These are phyloP conservation scores for Ascoidea asiatica DNA, from an alignment of 805 yeast genomes.

Conservation along the genomic window DNA sequence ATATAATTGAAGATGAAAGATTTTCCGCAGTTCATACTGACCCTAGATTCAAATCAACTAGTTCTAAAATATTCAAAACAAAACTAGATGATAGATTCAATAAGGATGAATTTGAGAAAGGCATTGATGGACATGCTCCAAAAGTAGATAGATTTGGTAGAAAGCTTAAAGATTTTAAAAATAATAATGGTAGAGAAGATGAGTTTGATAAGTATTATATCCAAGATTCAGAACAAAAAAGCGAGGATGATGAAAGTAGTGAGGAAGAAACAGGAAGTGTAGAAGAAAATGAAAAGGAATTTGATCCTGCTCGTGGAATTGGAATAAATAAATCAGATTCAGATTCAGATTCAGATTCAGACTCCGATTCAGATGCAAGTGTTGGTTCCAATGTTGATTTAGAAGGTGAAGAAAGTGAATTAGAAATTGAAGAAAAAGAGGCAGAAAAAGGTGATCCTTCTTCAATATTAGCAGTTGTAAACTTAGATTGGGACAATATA, in stretches of 20 bases:
- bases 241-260: constrained; percentile 9
- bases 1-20: constrained; percentile 58
- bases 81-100: constrained; percentile 81
- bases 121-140: constrained; percentile 15
- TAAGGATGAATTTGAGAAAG: constrained; percentile 40
- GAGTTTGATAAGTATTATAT: constrained; percentile 59
- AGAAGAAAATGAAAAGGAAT: constrained; percentile 31
- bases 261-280: constrained; percentile 9
- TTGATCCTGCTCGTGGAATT: constrained; percentile 13
- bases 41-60: constrained; percentile 76
- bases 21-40: constrained; percentile 71
- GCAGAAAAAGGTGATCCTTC: constrained; percentile 88
- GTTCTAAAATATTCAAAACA: constrained; percentile 53
- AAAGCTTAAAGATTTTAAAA: constrained; percentile 31
- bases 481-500: constrained; percentile 96
- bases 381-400: constrained; percentile 21
- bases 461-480: constrained; percentile 74
- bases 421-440: constrained; percentile 40
- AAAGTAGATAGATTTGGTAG: constrained; percentile 85
- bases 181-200: constrained; percentile 20
- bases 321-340: constrained; percentile 11
- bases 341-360: constrained; percentile 29
- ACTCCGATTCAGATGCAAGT: constrained; percentile 26
- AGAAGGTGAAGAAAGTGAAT: constrained; percentile 34
- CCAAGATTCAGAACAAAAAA: constrained; percentile 20